Base-by-base conservation (phyloP, 2,329 filamentous ascomycete species). In the Pseudofabraea citricarpa region DNA sequence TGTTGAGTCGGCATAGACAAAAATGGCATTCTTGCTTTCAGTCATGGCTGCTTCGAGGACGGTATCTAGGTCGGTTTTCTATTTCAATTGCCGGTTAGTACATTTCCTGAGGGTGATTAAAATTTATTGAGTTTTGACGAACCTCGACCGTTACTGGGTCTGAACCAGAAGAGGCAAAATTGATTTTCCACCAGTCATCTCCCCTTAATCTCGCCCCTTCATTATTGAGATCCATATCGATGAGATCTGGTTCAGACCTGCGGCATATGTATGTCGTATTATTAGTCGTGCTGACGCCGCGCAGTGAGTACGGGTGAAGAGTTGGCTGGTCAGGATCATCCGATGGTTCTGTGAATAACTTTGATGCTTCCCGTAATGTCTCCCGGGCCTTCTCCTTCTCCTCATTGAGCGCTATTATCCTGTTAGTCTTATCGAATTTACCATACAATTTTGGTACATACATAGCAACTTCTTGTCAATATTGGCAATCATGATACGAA, bases 121-220 rank as follows among this genome's bases (percentile, higher is more conserved):
- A 29, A 22, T n/a, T 4, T 31, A 12, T 21, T 18, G 8, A 13
- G n/a, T n/a, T n/a, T n/a, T 20, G 10, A 32, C 64, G 40, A 65
- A 77, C 75, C 68, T 77, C 71, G 13, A 71, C 62, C 49, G 64
- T 69, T 21, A 73, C 62, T n/a, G 73, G 69, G 37, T 65, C 61
- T 5, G 62, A 52, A 9, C 66, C 66, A 13, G 60, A 54, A 10
- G 63, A 55, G 18, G 58, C 56, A 48, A 71, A 75, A 26, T 68
- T 63, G 36, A 79, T 61, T 49, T 69, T 70, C 76, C 76, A 80
- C 76, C 76, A 80, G 53, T 78, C 75, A 41, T 77, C 74, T 13
- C 48, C 35, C 10, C 44, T 49, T 6, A 36, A 18, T 16, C 35
- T 49, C 4, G 56, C 46, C 18, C 53, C 49, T 3, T 61, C 40